phyloP scores from a whole-genome alignment of 1,284 basidiomycete species.

The Neonothopanus nambi region DNA sequence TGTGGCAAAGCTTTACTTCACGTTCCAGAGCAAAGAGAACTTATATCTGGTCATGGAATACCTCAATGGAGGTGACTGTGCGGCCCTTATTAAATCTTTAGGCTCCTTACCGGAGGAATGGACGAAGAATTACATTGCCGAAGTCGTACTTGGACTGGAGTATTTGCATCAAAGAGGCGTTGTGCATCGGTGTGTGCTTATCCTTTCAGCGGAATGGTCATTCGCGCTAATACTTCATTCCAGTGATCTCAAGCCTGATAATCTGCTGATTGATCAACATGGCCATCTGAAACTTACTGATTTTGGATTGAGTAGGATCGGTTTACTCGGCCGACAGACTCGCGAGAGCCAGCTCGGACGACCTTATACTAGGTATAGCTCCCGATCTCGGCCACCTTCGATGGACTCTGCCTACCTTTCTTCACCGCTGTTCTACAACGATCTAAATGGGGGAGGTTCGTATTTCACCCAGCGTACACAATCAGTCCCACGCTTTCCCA shows the following conservation, averaged over 20 bases:
- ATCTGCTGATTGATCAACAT: constrained; percentile 93
- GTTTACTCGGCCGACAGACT: constrained; percentile 95
- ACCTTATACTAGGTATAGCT: constrained; percentile 59
- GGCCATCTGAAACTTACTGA: constrained; percentile 98
- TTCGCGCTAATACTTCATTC: constrained; percentile 16
- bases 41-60: constrained; percentile 99
- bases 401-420: constrained; percentile 81
- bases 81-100: constrained; percentile 94
- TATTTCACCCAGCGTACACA: constrained; percentile 76
- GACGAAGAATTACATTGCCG: constrained; percentile 95
- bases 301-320: constrained; percentile 96
- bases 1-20: constrained; percentile 97
- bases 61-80: constrained; percentile 95
- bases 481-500: constrained; percentile 54
- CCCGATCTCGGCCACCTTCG: constrained; percentile 75
- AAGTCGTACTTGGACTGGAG: constrained; percentile 93
- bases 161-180: constrained; percentile 93
- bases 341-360: constrained; percentile 70
- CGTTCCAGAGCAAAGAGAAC: constrained; percentile 99
- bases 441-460: constrained; percentile 63
- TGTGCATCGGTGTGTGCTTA: constrained; percentile 92
- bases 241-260: constrained; percentile 98
- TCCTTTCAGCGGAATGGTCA: neutral
- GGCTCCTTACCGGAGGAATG: constrained; percentile 94
- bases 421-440: constrained; percentile 65